Conservation (phyloP, 2,329 filamentous ascomycete genomes). For the Zasmidium cellare region DNA sequence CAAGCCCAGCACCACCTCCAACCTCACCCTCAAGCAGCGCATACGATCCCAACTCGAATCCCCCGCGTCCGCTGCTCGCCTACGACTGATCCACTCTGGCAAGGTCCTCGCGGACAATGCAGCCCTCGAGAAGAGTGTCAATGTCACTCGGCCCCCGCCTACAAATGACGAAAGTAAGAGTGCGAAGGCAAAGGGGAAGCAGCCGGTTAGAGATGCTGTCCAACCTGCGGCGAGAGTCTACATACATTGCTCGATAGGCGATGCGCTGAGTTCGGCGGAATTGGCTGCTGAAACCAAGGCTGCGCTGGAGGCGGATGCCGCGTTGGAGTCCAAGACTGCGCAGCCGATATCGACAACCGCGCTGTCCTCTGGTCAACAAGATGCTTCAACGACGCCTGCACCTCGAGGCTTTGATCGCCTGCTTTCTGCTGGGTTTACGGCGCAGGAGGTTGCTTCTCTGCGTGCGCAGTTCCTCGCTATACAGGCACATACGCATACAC, state of each 20-base stretch:
- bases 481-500: conserved; percentile 77
- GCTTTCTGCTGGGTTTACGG: conserved; percentile 75
- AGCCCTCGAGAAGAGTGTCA: conserved; percentile 68
- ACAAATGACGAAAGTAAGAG: conserved; percentile 34
- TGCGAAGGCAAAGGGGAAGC: conserved; percentile 65
- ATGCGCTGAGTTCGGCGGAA: conserved; percentile 66
- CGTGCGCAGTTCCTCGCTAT: conserved; percentile 87
- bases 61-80: conserved; percentile 64
- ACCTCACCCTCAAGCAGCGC: conserved; percentile 76
- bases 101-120: conserved; percentile 76
- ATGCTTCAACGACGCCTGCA: conserved; percentile 47
- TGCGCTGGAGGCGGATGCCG: conserved; percentile 40
- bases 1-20: conserved; percentile 66
- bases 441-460: conserved; percentile 78
- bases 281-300: conserved; percentile 64
- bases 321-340: conserved; percentile 32
- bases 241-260: conserved; percentile 89
- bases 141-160: conserved; percentile 57
- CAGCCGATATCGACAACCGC: conserved; percentile 28
- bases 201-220: conserved; percentile 49
- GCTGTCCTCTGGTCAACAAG: conserved; percentile 8
- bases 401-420: conserved; percentile 88
- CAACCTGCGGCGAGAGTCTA: conserved; percentile 63
- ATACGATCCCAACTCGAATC: conserved; percentile 71
- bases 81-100: conserved; percentile 88